Conservation (phyloP, 2,329 filamentous ascomycete genomes). For the Bipolaris victoriae region DNA sequence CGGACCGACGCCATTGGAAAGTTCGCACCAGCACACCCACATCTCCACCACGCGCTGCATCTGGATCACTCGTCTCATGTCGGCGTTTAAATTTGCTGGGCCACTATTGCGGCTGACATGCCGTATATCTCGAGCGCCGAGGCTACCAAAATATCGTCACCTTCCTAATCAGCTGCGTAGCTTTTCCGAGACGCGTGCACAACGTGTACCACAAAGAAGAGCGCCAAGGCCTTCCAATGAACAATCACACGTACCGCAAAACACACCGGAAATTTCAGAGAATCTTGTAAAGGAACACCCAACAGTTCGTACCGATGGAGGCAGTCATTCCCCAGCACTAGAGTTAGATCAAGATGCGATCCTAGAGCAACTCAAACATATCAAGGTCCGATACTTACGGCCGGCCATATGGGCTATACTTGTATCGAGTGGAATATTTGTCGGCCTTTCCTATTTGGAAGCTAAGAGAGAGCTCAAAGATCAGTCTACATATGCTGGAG, state of each 20-base stretch:
- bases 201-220: slow-evolving; percentile 10
- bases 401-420: slow-evolving; percentile 39
- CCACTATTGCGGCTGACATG: slow-evolving; percentile 10
- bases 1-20: slow-evolving; percentile 17
- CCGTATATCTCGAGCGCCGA: slow-evolving; percentile 1
- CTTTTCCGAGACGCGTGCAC: slow-evolving; percentile 9
- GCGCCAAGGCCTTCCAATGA: slow-evolving; percentile 9
- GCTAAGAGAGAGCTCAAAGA: slow-evolving; percentile 34
- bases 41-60: slow-evolving; percentile 8
- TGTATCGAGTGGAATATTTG: slow-evolving; percentile 39
- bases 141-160: neutral
- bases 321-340: neutral
- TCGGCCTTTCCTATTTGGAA: slow-evolving; percentile 36
- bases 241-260: slow-evolving; percentile 12
- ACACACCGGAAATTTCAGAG: slow-evolving; percentile 11
- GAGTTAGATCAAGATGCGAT: neutral
- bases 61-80: slow-evolving; percentile 14
- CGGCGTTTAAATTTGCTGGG: slow-evolving; percentile 6
- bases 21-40: slow-evolving; percentile 13
- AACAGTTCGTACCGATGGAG: neutral
- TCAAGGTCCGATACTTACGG: slow-evolving; percentile 33
- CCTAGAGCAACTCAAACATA: slow-evolving; percentile 16
- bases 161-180: slow-evolving; percentile 4
- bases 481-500: slow-evolving; percentile 13
- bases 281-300: slow-evolving; percentile 13